These are phyloP conservation scores for Gaeumannomyces sp. DNA, from an alignment of 2,329 filamentous ascomycete species.

Conservation along the genomic window DNA sequence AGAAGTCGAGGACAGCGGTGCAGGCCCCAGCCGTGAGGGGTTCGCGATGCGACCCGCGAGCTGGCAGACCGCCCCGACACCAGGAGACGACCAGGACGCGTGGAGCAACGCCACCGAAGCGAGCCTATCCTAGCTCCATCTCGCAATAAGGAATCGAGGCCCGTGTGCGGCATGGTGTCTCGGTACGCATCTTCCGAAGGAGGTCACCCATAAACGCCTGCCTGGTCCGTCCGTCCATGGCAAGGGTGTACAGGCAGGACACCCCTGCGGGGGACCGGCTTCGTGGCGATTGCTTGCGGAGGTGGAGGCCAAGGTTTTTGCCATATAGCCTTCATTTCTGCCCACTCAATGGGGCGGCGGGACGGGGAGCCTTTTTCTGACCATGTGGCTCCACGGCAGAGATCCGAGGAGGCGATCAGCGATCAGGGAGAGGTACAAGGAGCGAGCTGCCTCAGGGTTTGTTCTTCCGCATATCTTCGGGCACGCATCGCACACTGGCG, in stretches of 20 bases:
- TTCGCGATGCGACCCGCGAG: neutral
- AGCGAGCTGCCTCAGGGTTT: neutral
- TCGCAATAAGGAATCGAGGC: conserved; percentile 30
- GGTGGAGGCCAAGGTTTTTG: conserved; percentile 8
- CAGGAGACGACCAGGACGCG: neutral
- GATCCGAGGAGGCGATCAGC: neutral
- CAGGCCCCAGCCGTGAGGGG: neutral
- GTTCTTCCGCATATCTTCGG: neutral
- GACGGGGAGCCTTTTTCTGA: conserved; percentile 7
- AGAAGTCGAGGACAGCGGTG: conserved; percentile 8
- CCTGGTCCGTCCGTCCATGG: neutral
- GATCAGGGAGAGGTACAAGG: neutral
- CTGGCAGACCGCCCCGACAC: neutral
- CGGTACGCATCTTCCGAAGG: conserved; percentile 25
- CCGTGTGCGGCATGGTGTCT: conserved; percentile 19
- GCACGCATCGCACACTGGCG: neutral
- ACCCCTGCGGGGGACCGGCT: conserved; percentile 8
- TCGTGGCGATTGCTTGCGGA: conserved; percentile 7
- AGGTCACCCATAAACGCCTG: conserved; percentile 1
- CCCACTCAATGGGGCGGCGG: conserved; percentile 9
- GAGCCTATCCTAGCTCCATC: neutral
- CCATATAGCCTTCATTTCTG: conserved; percentile 12
- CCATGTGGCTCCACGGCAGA: conserved; percentile 1
- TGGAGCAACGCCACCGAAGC: neutral
- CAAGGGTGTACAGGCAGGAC: neutral